A percentile compares a stretch with the other conserved stretches of the same genome.
phyloP scores from a whole-genome alignment of 1,284 basidiomycete genomes.

The Ganoderma leucocontextum region DNA sequence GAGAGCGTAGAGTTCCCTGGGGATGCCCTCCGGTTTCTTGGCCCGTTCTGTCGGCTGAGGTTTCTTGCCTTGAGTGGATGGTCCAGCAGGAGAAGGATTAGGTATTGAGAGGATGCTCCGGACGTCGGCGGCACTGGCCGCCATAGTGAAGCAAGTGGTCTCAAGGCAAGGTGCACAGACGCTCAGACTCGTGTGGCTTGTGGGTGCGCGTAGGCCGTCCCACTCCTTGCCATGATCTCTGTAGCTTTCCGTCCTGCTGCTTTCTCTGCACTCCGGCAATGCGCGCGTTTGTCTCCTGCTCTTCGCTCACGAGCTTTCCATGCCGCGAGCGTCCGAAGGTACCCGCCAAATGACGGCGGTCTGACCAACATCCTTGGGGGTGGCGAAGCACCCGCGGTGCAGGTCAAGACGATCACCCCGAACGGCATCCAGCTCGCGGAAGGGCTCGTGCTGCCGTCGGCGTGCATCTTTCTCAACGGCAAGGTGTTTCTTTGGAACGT shows the following conservation, averaged over 20 bases:
- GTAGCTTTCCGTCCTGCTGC: slow-evolving; percentile 29
- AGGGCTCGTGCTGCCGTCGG: slow-evolving; percentile 80
- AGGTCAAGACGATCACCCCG: slow-evolving; percentile 68
- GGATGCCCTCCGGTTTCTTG: slow-evolving; percentile 89
- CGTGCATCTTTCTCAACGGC: slow-evolving; percentile 88
- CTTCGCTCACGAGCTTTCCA: slow-evolving; percentile 17
- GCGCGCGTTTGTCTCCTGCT: slow-evolving; percentile 8
- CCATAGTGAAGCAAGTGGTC: slow-evolving; percentile 34
- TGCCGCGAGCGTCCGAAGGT: slow-evolving; percentile 12
- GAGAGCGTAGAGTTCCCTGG: slow-evolving; percentile 91
- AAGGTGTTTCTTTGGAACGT: slow-evolving; percentile 93
- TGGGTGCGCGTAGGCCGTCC: too few species aligned
- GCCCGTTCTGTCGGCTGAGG: slow-evolving; percentile 44
- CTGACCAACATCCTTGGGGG: slow-evolving; percentile 79
- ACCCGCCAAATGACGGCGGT: slow-evolving; percentile 29
- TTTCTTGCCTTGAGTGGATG: slow-evolving; percentile 51
- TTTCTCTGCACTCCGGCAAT: slow-evolving; percentile 22
- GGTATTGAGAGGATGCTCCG: slow-evolving; percentile 80
- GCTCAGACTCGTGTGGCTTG: neutral
- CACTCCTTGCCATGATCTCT: slow-evolving; percentile 23
- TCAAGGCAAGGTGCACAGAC: slow-evolving; percentile 25
- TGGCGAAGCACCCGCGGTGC: slow-evolving; percentile 72
- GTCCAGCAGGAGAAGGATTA: slow-evolving; percentile 46
- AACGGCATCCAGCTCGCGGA: slow-evolving; percentile 74
- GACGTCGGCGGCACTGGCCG: slow-evolving; percentile 79